Conservation (phyloP, 306 rosid species). For the Vigna nakashimae region DNA sequence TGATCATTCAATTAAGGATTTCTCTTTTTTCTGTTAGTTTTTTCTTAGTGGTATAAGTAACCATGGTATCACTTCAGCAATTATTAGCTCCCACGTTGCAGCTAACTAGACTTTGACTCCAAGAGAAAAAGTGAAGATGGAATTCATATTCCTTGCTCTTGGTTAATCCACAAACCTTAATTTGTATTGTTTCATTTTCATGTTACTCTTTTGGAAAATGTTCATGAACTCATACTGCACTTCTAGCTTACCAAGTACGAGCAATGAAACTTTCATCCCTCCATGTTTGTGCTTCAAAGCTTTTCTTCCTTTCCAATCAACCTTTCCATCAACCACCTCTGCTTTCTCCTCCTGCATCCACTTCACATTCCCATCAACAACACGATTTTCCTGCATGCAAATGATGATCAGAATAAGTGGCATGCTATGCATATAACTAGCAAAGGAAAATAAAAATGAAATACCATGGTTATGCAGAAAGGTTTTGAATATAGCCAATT, state of each 20-base stretch:
- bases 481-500: conserved; percentile 1
- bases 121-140: no score
- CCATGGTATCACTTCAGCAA: no score
- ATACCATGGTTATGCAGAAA: conserved; percentile 52
- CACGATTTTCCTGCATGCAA: conserved; percentile 52
- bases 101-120: no score
- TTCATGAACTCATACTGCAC: background rate
- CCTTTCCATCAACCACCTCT: conserved; percentile 62
- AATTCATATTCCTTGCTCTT: no score
- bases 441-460: background rate
- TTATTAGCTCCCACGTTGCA: no score
- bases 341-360: conserved; percentile 6
- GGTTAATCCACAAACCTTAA: no score
- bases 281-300: conserved; percentile 80
- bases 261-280: conserved; percentile 61
- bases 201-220: background rate
- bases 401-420: background rate
- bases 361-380: background rate
- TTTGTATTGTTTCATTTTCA: background rate
- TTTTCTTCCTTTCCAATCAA: conserved; percentile 91
- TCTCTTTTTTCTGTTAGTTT: background rate
- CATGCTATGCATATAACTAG: background rate
- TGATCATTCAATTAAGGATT: background rate
- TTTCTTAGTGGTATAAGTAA: no score
- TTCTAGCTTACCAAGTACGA: conserved; percentile 59